Percentiles rank a stretch among this genome's conserved stretches.
These are phyloP conservation scores for Litsea cubeba DNA, from an alignment of 164 flowering plant species.

Conservation along the genomic window DNA sequence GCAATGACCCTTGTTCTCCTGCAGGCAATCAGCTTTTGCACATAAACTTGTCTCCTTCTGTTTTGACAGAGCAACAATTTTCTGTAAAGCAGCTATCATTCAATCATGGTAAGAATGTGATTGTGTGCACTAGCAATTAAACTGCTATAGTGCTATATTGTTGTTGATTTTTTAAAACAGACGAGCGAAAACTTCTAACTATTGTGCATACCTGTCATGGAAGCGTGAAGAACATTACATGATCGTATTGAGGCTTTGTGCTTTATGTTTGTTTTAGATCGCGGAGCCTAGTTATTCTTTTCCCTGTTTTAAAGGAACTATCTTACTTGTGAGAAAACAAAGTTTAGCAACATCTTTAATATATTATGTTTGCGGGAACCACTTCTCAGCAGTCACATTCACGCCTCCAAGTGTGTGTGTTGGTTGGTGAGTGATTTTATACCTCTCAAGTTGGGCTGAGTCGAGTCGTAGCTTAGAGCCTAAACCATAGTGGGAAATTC, in stretches of 20 bases:
- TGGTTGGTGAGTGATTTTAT: too few relatives aligned
- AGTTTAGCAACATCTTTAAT: background rate
- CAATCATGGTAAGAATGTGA: conserved; percentile 27
- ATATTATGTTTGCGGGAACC: conserved; percentile 2
- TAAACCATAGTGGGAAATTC: background rate
- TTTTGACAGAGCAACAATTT: conserved; percentile 19
- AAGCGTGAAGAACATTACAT: background rate
- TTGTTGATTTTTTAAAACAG: background rate
- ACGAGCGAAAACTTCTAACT: background rate
- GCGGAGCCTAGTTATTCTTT: background rate
- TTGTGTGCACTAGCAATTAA: background rate
- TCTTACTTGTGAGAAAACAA: background rate
- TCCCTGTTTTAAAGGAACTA: background rate
- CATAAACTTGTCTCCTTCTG: conserved; percentile 35
- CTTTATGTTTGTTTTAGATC: background rate
- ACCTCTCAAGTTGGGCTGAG: too few relatives aligned
- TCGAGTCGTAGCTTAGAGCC: too few relatives aligned
- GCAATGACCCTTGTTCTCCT: conserved; percentile 1
- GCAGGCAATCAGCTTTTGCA: conserved; percentile 30
- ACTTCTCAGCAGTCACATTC: conserved; percentile 3
- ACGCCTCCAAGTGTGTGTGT: background rate
- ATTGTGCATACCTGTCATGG: background rate
- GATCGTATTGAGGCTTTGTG: background rate
- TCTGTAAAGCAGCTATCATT: conserved; percentile 15
- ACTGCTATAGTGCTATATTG: too few relatives aligned